These are phyloP conservation scores for Coemansia sp. DNA, from an alignment of 192 early-diverging fungal species.

Conservation along the genomic window DNA sequence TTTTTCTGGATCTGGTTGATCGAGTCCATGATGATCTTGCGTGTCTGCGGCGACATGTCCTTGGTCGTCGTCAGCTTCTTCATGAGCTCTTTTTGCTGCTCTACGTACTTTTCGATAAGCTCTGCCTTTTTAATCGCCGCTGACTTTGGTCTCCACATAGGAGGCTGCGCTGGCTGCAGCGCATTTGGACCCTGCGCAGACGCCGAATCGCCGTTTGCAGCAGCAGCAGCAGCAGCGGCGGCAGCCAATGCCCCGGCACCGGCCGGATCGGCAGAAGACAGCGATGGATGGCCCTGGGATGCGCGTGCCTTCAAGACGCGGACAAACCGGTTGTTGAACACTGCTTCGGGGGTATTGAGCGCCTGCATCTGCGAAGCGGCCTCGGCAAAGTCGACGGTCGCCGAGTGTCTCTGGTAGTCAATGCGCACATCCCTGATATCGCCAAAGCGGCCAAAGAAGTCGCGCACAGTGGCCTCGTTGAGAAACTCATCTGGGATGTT, in stretches of 20 bases:
- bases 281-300: neutral
- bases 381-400: slow-evolving; percentile 24
- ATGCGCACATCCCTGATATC: slow-evolving; percentile 20
- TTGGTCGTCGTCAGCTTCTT: slow-evolving; percentile 39
- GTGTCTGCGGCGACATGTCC: slow-evolving; percentile 40
- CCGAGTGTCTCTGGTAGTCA: slow-evolving; percentile 24
- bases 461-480: slow-evolving; percentile 20
- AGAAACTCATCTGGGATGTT: slow-evolving; percentile 36
- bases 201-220: no score
- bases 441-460: slow-evolving; percentile 38
- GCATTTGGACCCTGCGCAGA: slow-evolving; percentile 5
- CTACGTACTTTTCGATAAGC: slow-evolving; percentile 45
- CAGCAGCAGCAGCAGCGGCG: no score
- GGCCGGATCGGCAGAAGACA: neutral
- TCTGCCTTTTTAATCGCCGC: slow-evolving; percentile 46
- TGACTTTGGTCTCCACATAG: slow-evolving; percentile 44
- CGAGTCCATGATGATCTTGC: slow-evolving; percentile 54
- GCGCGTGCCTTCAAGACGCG: slow-evolving; percentile 23
- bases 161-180: slow-evolving; percentile 14
- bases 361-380: slow-evolving; percentile 22
- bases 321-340: slow-evolving; percentile 52
- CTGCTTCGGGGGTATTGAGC: slow-evolving; percentile 32
- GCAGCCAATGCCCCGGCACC: no score
- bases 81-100: slow-evolving; percentile 51
- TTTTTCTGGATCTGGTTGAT: slow-evolving; percentile 47